Conservation (phyloP, 108 stramenopile species). For the Tribonema minus region DNA sequence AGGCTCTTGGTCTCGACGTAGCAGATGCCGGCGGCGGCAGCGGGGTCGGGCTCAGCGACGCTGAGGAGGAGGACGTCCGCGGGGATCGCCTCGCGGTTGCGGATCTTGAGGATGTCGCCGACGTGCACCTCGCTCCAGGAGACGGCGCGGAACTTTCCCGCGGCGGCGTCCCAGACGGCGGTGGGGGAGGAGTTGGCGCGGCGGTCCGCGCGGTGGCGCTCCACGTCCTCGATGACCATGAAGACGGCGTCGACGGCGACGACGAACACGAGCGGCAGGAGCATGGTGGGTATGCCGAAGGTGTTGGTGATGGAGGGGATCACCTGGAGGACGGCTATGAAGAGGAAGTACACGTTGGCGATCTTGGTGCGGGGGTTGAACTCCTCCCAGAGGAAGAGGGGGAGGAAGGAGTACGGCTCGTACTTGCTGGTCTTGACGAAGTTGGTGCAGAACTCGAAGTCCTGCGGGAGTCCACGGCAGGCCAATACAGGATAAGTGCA, state of each 20-base stretch:
- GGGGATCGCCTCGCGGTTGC: conserved; percentile 43
- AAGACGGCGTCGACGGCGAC: conserved; percentile 75
- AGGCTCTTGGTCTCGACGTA: conserved; percentile 57
- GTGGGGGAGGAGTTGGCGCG: conserved; percentile 36
- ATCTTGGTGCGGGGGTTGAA: conserved; percentile 33
- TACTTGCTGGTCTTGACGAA: conserved; percentile 52
- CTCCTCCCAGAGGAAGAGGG: conserved; percentile 47
- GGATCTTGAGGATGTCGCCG: conserved; percentile 40
- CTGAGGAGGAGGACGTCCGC: conserved; percentile 53
- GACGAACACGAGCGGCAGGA: conserved; percentile 83
- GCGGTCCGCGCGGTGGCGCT: conserved; percentile 33
- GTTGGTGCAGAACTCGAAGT: conserved; percentile 23
- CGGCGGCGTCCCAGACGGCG: conserved; percentile 1
- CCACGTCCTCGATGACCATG: conserved; percentile 42
- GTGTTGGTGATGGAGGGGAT: conserved; percentile 56
- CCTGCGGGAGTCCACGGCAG: neutral
- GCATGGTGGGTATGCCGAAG: conserved; percentile 44
- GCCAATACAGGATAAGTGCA: neutral
- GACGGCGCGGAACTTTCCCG: conserved; percentile 16
- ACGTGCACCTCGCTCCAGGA: conserved; percentile 37
- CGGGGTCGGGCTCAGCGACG: conserved; percentile 40
- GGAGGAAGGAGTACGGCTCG: conserved; percentile 44
- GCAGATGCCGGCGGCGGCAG: conserved; percentile 35
- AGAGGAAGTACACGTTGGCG: conserved; percentile 58
- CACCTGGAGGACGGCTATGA: conserved; percentile 46